Base-by-base conservation (phyloP, 2,329 filamentous ascomycete genomes). In the Pezicula radicicola region DNA sequence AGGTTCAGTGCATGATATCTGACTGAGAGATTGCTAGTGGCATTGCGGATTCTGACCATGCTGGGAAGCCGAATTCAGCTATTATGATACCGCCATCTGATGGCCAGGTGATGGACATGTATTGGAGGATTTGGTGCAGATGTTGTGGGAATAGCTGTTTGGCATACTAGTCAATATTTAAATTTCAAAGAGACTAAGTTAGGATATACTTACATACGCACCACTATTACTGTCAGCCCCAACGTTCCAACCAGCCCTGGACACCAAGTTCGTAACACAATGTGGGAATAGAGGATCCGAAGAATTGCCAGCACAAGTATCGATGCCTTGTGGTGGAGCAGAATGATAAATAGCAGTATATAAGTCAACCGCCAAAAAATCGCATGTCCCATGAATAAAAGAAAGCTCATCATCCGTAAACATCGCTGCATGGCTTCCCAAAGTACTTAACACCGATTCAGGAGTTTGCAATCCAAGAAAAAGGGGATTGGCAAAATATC, bases 331-430 rank as follows among this genome's bases (percentile, higher is more conserved):
- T 5, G 59, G 58, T 0, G 77, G 73, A 0, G 73, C 70, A 2
- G 73, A 71, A 6, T 80, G 72, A 0, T 80, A 75, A 0, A 74
- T 77, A 0, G 78, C 76, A 0, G 76, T 80, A 66, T 84, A 84
- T 0, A 78, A 75, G 54, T 84, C 79, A 30, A 83, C 72, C 9
- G 73, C 77, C 30, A 81, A 69, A 54, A 81, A 80, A 59, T 83
- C 80, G 4, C 74, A 71, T 0, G 77, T 81, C 10, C 72, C 70
- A 15, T 70, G 66, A 39, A 79, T 71, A 43, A 75, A 74, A 3
- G 58, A 60, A 9, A 84, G 65, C 27, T 85, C 73, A 2, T 68
- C 64, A 0, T 69, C 54, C 2, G 68, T 78, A 46, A 49, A 37
- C 3, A 16, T 13, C 35, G 35, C 13, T 3, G 35, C 35, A 3